A percentile compares a stretch with the other conserved stretches of the same genome.
Evolutionary conservation across 2,329 filamentous ascomycete species (phyloP).

Genomic region (Colletotrichum karsti): DNA sequence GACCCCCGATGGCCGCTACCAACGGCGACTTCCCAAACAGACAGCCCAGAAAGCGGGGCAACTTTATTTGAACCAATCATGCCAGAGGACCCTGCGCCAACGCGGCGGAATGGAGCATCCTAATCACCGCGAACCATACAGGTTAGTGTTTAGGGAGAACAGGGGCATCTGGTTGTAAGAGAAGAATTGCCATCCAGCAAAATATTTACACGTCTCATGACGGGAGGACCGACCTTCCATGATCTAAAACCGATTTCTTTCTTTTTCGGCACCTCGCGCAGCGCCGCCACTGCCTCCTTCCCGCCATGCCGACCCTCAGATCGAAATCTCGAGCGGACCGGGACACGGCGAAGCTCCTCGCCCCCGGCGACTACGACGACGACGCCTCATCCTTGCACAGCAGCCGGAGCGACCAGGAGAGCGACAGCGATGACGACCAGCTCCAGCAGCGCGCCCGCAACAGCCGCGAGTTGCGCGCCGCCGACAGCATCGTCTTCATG

Average conservation of each 20-base stretch:
- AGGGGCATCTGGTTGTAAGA: slow-evolving; percentile 4
- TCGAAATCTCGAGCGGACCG: slow-evolving; percentile 25
- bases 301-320: slow-evolving; percentile 22
- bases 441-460: slow-evolving; percentile 72
- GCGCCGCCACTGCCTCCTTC: neutral
- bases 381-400: slow-evolving; percentile 74
- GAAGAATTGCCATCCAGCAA: neutral
- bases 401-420: slow-evolving; percentile 76
- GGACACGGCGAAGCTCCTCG: slow-evolving; percentile 62
- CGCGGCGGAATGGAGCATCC: neutral
- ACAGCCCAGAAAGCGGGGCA: neutral
- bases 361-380: slow-evolving; percentile 71
- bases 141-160: neutral
- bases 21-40: neutral
- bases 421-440: slow-evolving; percentile 80
- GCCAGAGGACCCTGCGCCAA: neutral
- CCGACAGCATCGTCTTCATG: slow-evolving; percentile 75
- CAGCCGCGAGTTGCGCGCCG: slow-evolving; percentile 73
- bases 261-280: neutral
- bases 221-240: slow-evolving; percentile 5
- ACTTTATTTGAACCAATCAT: slow-evolving; percentile 7
- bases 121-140: slow-evolving; percentile 13
- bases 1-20: neutral
- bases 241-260: neutral
- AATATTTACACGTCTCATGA: slow-evolving; percentile 3